These are phyloP conservation scores for Penicillium sp. DNA, from an alignment of 2,329 filamentous ascomycete genomes.

Conservation along the genomic window DNA sequence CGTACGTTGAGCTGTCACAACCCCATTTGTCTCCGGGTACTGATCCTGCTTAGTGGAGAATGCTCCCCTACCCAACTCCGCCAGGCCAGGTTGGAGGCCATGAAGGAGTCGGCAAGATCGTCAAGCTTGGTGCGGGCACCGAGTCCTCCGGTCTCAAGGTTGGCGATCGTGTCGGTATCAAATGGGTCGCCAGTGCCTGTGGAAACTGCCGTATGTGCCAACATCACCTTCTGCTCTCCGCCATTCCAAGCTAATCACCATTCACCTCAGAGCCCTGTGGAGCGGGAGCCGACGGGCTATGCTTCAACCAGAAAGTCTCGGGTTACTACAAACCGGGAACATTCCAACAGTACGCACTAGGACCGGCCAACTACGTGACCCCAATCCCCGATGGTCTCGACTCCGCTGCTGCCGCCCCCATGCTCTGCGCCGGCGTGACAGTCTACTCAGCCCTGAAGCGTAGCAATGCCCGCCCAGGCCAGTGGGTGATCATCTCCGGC, in stretches of 20 bases:
- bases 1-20: constrained; percentile 9
- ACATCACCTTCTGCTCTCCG: too few species aligned
- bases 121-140: constrained; percentile 64
- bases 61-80: constrained; percentile 61
- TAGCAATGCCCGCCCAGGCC: constrained; percentile 59
- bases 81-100: constrained; percentile 68
- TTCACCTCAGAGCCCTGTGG: constrained; percentile 49
- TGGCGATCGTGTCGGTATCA: constrained; percentile 71
- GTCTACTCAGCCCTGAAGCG: constrained; percentile 68
- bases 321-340: constrained; percentile 71
- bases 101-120: constrained; percentile 67
- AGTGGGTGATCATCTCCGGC: constrained; percentile 63
- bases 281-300: constrained; percentile 57
- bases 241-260: constrained; percentile 1
- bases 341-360: constrained; percentile 70
- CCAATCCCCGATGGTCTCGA: constrained; percentile 65
- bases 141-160: constrained; percentile 60
- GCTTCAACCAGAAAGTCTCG: constrained; percentile 59
- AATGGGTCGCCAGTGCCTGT: constrained; percentile 65
- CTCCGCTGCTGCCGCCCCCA: constrained; percentile 64
- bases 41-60: constrained; percentile 50
- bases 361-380: constrained; percentile 68
- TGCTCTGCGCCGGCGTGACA: constrained; percentile 69
- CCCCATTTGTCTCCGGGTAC: constrained; percentile 15
- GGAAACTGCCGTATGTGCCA: constrained; percentile 50